These are phyloP conservation scores for Lithohypha guttulata DNA, from an alignment of 2,329 filamentous ascomycete genomes.

Conservation along the genomic window DNA sequence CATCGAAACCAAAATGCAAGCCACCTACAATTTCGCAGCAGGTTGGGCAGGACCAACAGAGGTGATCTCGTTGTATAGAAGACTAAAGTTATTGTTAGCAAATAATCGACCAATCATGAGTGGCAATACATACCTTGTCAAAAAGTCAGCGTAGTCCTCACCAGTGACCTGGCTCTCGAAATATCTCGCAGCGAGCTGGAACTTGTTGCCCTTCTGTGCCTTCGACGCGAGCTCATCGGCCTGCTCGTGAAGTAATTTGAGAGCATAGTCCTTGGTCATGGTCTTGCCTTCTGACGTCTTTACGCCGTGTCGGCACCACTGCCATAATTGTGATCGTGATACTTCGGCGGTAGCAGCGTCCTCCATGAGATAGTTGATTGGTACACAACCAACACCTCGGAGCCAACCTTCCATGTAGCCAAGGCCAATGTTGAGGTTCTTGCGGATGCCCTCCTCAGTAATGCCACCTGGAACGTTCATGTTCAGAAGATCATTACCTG, in stretches of 20 bases:
- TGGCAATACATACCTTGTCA: slow-evolving; percentile 58
- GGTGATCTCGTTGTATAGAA: slow-evolving; percentile 83
- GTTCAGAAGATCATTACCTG: slow-evolving; percentile 84
- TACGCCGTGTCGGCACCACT: slow-evolving; percentile 71
- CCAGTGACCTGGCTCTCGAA: slow-evolving; percentile 88
- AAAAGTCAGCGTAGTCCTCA: slow-evolving; percentile 94
- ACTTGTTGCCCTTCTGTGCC: slow-evolving; percentile 83
- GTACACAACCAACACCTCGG: slow-evolving; percentile 85
- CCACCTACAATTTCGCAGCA: slow-evolving; percentile 50
- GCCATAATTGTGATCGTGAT: slow-evolving; percentile 83
- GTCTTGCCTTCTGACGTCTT: slow-evolving; percentile 78
- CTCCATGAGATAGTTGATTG: slow-evolving; percentile 98
- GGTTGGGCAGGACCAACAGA: slow-evolving; percentile 48
- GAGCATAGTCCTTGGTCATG: slow-evolving; percentile 83
- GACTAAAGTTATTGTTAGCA: slow-evolving; percentile 35
- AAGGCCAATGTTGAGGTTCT: slow-evolving; percentile 94
- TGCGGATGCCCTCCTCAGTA: slow-evolving; percentile 89
- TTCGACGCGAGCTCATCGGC: slow-evolving; percentile 62
- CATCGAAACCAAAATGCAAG: not conserved
- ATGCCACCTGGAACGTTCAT: slow-evolving; percentile 92
- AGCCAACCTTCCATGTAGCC: slow-evolving; percentile 99
- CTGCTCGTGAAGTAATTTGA: slow-evolving; percentile 78
- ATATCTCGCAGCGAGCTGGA: slow-evolving; percentile 78
- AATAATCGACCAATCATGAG: slow-evolving; percentile 13
- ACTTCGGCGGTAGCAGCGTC: slow-evolving; percentile 96